Base-by-base conservation (phyloP, 2,329 filamentous ascomycete genomes). In the Diaporthe vaccinii region DNA sequence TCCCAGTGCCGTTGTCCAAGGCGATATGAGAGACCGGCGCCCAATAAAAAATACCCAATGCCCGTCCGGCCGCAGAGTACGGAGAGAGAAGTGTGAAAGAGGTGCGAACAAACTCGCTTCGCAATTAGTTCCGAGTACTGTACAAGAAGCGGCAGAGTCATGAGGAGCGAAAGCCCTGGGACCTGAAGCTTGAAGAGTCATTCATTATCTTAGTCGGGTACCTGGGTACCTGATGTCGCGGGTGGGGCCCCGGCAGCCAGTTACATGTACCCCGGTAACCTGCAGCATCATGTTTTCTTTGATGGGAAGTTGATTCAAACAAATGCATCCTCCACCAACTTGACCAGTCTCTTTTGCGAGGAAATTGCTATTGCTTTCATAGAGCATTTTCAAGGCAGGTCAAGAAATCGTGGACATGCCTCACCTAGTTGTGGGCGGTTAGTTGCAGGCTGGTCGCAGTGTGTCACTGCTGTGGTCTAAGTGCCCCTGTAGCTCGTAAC, bases 131-230 rank as follows among this genome's bases (percentile, higher is more conserved):
- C 9, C 6, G 49, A 55, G 49, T 22, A 39, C 65, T 53, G 46
- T 53, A 41, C 65, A 68, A 68, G 46, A 53, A 53, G 22, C n/a
- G 46, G 46, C 31, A 68, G 65, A 68, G 65, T 68, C 65, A 41
- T 53, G 65, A 49, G 34, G 46, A 68, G 46, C 41, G 7, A 39
- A 53, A 49, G 46, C 0, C 22, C 17, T 31, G 65, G 65, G 49
- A 28, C 17, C 8, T 68, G 46, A 68, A 55, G 46, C 49, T 55
- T 69, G 65, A 69, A 69, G 65, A 69, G 65, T 69, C 65, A 69
- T 69, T 51, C 31, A 51, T 55, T 55, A 34, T 55, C 49, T 69
- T 72, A 72, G 55, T 59, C n/a, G 31, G 69, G 69, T 72, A 72
- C 69, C 41, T 61, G 46, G 28, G 39, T 72, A 72, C 69, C 51